phyloP scores from a whole-genome alignment of 768 basidiomycete species.

The Rubroboletus pulcherrimus region DNA sequence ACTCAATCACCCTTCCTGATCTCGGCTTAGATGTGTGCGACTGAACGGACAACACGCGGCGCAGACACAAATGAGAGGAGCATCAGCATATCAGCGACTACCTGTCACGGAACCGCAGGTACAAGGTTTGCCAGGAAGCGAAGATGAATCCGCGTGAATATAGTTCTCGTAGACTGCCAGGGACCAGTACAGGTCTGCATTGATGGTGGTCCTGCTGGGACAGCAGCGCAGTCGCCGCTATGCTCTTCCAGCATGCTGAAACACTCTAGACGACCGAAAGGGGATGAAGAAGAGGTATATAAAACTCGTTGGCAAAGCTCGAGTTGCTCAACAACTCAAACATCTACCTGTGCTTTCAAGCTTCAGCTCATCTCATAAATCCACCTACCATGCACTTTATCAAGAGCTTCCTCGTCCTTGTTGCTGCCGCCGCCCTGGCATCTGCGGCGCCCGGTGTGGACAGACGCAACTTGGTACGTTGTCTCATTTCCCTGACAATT shows the following conservation, averaged over 20 bases:
- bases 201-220: background rate
- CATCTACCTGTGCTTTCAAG: background rate
- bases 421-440: background rate
- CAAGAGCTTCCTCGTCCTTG: background rate
- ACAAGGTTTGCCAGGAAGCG: background rate
- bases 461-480: background rate
- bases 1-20: background rate
- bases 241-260: background rate
- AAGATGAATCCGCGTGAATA: too few species aligned
- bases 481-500: too few species aligned
- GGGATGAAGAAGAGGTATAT: background rate
- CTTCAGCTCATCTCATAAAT: background rate
- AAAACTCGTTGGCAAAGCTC: background rate
- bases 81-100: too few species aligned
- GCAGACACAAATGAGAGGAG: too few species aligned
- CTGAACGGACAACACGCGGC: background rate
- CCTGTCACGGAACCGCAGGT: too few species aligned
- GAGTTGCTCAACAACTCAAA: background rate
- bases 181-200: too few species aligned
- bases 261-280: background rate
- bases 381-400: background rate
- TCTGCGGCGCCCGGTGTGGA: background rate
- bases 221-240: too few species aligned
- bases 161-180: too few species aligned
- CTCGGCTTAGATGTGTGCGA: background rate